A percentile compares a stretch with the other conserved stretches of the same genome.
phyloP scores from a whole-genome alignment of 148 eudicot genomes.

The Silene latifolia region DNA sequence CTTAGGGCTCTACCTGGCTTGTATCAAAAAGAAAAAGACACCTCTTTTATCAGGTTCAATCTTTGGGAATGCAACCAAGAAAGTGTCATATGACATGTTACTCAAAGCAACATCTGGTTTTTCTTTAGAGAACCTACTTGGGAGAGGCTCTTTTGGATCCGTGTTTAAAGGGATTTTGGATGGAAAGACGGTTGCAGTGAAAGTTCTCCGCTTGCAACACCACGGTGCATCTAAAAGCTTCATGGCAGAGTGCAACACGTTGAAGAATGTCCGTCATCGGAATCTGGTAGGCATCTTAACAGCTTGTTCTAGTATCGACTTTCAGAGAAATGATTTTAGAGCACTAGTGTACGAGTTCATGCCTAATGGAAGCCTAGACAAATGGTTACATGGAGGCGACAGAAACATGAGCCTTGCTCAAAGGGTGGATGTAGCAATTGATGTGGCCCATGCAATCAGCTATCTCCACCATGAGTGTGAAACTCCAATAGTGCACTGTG shows the following conservation, averaged over 20 bases:
- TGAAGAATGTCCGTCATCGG: conserved; percentile 24
- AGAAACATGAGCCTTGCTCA: too few relatives aligned
- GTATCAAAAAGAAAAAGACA: neutral
- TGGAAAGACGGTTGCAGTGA: conserved; percentile 21
- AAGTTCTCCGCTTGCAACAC: conserved; percentile 28
- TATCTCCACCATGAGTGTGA: conserved; percentile 10
- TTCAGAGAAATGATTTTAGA: conserved; percentile 15
- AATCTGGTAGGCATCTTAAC: conserved; percentile 24
- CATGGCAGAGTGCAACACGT: conserved; percentile 29
- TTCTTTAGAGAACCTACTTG: conserved; percentile 17
- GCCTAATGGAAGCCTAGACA: too few relatives aligned
- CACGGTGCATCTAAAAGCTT: conserved; percentile 26
- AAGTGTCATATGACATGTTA: conserved; percentile 23
- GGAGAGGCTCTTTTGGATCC: conserved; percentile 18
- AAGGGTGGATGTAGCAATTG: neutral
- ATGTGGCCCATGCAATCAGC: conserved; percentile 21
- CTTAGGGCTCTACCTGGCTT: neutral
- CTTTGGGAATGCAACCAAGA: conserved; percentile 2
- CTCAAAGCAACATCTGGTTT: conserved; percentile 27
- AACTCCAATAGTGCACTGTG: conserved; percentile 22
- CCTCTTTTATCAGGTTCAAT: neutral
- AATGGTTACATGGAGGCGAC: too few relatives aligned
- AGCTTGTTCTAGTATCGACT: conserved; percentile 30
- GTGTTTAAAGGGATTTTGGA: neutral
- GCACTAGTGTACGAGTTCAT: too few relatives aligned